Evolutionary conservation across 768 basidiomycete genomes (phyloP), one percentile per base, ranked within the genome.

Genomic region (Termitomyces sp.): DNA sequence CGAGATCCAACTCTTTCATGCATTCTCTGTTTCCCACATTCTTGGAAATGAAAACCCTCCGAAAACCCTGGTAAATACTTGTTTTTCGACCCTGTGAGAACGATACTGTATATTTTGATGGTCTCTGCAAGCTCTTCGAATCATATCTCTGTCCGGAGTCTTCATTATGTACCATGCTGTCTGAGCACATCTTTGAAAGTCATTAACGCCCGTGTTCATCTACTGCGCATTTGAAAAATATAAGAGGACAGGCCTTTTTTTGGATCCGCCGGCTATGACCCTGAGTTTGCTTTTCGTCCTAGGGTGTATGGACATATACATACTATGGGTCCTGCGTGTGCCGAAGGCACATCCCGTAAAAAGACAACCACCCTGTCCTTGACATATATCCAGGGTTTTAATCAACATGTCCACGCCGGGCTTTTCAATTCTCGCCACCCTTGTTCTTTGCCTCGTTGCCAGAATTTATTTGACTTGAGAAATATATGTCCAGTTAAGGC

Each of bases 311-410:
- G 1, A 4, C 30, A 30, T 12, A 55, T 10, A 20, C 16, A 10
- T 48, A 48, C n/a, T 35, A 20, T 16, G 10, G 23, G 10, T 14
- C 35, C 36, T 6, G 33, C 28, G 23, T 2, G 33, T 26, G 9
- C 38, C 38, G 40, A 46, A 5, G 10, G 47, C 48, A 5, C 18
- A 13, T 41, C 13, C 36, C 54, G 46, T 33, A 36, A 51, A 55
- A 58, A 56, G 35, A 56, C 38, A 16, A 36, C 49, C 8, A 56
- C 52, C 14, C 40, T 62, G 8, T 55, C 52, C 18, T 23, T 50
- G 4, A 40, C 35, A 35, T 47, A 56, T 26, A 23, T 56, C 20
- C 4, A 32, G 7, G 57, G 23, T 3, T 41, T 26, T 4, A 8
- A 20, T 23, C 26, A 52, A 43, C 18, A 36, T 55, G 16, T 38